A percentile compares a stretch with the other conserved stretches of the same genome.
Conservation (phyloP, 208 protist species). For the Acanthamoeba sp. region DNA sequence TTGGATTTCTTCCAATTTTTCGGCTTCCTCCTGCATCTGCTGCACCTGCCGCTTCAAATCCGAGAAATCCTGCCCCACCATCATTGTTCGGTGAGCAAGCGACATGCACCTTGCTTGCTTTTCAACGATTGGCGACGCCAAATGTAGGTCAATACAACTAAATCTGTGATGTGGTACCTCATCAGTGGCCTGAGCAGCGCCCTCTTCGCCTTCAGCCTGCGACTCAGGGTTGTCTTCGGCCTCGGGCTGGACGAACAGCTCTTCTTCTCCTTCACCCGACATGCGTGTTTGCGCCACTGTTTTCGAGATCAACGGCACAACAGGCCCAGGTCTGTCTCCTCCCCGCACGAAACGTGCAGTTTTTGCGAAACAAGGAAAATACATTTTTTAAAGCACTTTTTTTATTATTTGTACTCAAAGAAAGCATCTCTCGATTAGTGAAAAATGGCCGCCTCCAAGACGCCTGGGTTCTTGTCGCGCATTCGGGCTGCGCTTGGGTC, state of each 20-base stretch:
- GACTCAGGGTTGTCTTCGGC: not conserved
- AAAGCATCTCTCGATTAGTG: not conserved
- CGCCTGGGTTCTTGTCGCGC: not conserved
- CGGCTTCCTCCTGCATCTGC: slow-evolving; percentile 41
- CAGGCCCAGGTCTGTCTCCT: no score
- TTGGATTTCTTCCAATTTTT: slow-evolving; percentile 61
- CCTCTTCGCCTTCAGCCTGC: not conserved
- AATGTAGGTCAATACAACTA: no score
- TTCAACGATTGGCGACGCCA: no score
- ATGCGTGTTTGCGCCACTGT: not conserved
- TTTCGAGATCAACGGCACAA: not conserved
- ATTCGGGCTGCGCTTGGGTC: not conserved
- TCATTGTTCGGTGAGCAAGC: not conserved
- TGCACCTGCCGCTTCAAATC: slow-evolving; percentile 56
- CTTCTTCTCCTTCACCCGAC: not conserved
- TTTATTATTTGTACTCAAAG: slow-evolving; percentile 6
- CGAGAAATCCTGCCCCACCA: not conserved
- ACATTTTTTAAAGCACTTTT: slow-evolving; percentile 4
- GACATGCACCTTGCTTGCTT: not conserved
- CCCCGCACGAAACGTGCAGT: no score
- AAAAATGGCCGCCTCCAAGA: not conserved
- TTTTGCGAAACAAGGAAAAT: no score
- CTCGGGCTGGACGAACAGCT: not conserved
- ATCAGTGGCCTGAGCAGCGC: not conserved
- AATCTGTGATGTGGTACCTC: not conserved